Percentiles rank a stretch among this genome's conserved stretches.
Evolutionary conservation across 768 basidiomycete species (phyloP).

Genomic region (Phylloporus rhodoxanthus): DNA sequence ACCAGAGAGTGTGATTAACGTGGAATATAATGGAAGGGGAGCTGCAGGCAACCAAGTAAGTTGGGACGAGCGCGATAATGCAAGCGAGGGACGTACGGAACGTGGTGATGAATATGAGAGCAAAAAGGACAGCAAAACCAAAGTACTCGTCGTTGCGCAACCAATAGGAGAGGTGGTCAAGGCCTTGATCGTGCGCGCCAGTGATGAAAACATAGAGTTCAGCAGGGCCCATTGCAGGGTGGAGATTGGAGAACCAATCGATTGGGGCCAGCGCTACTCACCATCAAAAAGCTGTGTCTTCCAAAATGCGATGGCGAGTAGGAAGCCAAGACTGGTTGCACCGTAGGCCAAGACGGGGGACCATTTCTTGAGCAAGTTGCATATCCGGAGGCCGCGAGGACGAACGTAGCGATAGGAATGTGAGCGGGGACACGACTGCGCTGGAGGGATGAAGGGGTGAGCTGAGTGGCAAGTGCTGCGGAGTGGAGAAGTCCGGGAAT

Average conservation of each 20-base stretch:
- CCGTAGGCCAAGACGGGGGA: conserved; percentile 72
- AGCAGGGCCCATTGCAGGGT: not conserved
- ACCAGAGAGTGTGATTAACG: conserved; percentile 85
- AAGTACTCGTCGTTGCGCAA: conserved; percentile 63
- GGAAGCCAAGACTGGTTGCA: conserved; percentile 68
- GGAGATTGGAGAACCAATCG: not conserved
- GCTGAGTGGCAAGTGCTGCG: conserved; percentile 14
- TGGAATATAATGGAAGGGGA: conserved; percentile 88
- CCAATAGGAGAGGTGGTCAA: conserved; percentile 78
- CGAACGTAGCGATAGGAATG: conserved; percentile 34
- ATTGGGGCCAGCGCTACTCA: conserved; percentile 34
- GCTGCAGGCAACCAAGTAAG: conserved; percentile 40
- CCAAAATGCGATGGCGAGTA: conserved; percentile 80
- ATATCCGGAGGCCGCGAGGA: conserved; percentile 48
- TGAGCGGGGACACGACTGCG: conserved; percentile 12
- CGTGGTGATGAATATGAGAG: conserved; percentile 79
- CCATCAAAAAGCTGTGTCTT: conserved; percentile 76
- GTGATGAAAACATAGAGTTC: not conserved
- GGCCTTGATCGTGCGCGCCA: conserved; percentile 40
- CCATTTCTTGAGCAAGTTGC: conserved; percentile 65
- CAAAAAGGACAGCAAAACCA: conserved; percentile 76
- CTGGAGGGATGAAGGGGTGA: conserved; percentile 18
- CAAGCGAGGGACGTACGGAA: conserved; percentile 55
- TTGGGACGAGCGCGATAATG: conserved; percentile 1
- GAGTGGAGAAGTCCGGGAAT: conserved; percentile 8